A percentile compares a stretch with the other conserved stretches of the same genome.
These are phyloP conservation scores for Starmerella khaoyaiensis DNA, from an alignment of 805 yeast genomes.

Conservation along the genomic window DNA sequence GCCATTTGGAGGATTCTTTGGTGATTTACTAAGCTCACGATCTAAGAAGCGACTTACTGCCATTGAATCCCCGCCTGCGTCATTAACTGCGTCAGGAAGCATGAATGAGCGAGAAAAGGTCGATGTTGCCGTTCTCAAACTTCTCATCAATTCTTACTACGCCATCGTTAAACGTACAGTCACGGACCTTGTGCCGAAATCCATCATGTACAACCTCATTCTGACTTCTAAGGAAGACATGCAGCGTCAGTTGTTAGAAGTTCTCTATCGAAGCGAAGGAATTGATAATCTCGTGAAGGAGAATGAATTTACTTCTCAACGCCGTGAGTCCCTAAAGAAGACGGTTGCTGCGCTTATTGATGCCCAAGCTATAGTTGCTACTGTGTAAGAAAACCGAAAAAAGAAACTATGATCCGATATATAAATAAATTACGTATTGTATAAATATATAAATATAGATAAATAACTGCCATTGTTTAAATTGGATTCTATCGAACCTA, in stretches of 20 bases:
- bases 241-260: slow-evolving; percentile 81
- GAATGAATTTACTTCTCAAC: slow-evolving; percentile 79
- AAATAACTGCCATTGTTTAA: no score
- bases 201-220: slow-evolving; percentile 83
- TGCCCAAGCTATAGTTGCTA: slow-evolving; percentile 77
- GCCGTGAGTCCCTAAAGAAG: slow-evolving; percentile 86
- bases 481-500: no score
- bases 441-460: no score
- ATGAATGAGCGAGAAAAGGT: slow-evolving; percentile 89
- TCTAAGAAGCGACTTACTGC: slow-evolving; percentile 85
- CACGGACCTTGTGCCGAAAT: slow-evolving; percentile 88
- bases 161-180: slow-evolving; percentile 86
- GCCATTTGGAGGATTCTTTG: slow-evolving; percentile 68
- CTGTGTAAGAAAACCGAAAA: slow-evolving; percentile 7
- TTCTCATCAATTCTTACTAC: slow-evolving; percentile 79
- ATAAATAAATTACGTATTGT: no score
- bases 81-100: slow-evolving; percentile 77
- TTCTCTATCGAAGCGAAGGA: slow-evolving; percentile 60
- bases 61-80: slow-evolving; percentile 94
- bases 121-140: slow-evolving; percentile 92
- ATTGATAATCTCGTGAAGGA: slow-evolving; percentile 74
- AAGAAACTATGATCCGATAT: no score
- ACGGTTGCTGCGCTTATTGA: slow-evolving; percentile 86
- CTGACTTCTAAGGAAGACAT: slow-evolving; percentile 69
- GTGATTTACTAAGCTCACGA: slow-evolving; percentile 85